Evolutionary conservation across 179 eudicot genomes (phyloP).

Genomic region (Sideroxylon spinosum): DNA sequence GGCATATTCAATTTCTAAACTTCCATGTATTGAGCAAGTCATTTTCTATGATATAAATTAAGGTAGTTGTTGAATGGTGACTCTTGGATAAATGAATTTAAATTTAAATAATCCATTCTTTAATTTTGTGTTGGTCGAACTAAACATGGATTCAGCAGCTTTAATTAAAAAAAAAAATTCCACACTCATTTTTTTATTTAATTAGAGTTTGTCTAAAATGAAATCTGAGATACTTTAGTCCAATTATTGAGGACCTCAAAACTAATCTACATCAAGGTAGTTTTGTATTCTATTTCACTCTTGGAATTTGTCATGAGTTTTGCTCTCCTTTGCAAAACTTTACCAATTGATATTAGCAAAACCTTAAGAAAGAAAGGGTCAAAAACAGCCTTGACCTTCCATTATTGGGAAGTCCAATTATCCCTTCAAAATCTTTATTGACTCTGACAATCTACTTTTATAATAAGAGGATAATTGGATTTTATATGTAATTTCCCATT

Average conservation of each 20-base stretch:
- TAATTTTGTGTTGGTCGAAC: not conserved
- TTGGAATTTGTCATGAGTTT: too few species aligned
- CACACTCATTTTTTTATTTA: not conserved
- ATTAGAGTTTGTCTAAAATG: not conserved
- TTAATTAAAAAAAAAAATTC: too few species aligned
- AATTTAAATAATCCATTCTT: not conserved
- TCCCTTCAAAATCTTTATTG: not conserved
- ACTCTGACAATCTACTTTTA: not conserved
- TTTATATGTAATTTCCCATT: not conserved
- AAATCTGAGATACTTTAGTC: not conserved
- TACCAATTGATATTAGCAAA: too few species aligned
- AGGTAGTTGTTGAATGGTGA: not conserved
- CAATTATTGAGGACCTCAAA: not conserved
- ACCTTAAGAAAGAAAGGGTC: too few species aligned
- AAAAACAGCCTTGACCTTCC: too few species aligned
- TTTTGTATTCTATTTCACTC: not conserved
- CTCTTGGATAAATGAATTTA: not conserved
- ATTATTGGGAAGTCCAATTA: not conserved
- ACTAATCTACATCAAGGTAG: not conserved
- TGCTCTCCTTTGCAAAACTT: too few species aligned
- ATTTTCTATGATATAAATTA: not conserved
- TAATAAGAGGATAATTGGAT: not conserved
- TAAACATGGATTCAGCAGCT: not conserved
- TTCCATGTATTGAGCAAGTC: not conserved
- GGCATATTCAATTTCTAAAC: not conserved